Conservation (phyloP, 2,329 filamentous ascomycete genomes). For the Fusarium sp. region DNA sequence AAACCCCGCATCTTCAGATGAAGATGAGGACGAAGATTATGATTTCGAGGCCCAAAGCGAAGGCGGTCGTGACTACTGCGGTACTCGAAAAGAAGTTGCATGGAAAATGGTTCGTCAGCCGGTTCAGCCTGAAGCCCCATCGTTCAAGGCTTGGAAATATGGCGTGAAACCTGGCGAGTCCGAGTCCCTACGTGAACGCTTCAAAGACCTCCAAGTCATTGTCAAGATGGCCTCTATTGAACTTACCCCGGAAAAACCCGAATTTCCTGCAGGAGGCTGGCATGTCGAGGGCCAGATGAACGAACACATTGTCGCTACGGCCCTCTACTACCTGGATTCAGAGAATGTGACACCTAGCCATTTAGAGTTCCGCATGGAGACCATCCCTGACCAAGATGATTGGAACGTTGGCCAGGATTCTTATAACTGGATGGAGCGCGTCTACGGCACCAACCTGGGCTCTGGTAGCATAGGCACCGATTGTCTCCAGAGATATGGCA, state of each 20-base stretch:
- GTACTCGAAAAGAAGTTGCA: background rate
- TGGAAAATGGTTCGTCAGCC: conserved; percentile 38
- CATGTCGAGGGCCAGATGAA: conserved; percentile 50
- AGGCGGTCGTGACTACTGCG: background rate
- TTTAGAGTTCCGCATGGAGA: conserved; percentile 43
- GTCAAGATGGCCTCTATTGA: conserved; percentile 66
- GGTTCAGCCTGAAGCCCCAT: conserved; percentile 26
- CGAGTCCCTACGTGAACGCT: conserved; percentile 13
- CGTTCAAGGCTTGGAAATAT: conserved; percentile 57
- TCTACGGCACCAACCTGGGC: conserved; percentile 1
- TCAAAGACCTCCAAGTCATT: conserved; percentile 65
- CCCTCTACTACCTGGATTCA: conserved; percentile 47
- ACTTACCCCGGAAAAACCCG: conserved; percentile 44
- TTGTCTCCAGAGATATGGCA: conserved; percentile 39
- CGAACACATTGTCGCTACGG: conserved; percentile 50
- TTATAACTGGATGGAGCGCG: conserved; percentile 27
- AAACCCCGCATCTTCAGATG: background rate
- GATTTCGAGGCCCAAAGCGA: conserved; percentile 29
- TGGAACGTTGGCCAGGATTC: background rate
- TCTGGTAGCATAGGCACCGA: rapidly evolving
- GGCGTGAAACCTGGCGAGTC: conserved; percentile 14
- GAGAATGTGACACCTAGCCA: conserved; percentile 42
- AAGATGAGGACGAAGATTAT: conserved; percentile 14
- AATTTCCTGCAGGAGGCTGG: conserved; percentile 35
- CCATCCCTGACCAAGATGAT: background rate